Evolutionary conservation across 176 grass and related monocot genomes (phyloP).

Genomic region (Dactylis glomerata): DNA sequence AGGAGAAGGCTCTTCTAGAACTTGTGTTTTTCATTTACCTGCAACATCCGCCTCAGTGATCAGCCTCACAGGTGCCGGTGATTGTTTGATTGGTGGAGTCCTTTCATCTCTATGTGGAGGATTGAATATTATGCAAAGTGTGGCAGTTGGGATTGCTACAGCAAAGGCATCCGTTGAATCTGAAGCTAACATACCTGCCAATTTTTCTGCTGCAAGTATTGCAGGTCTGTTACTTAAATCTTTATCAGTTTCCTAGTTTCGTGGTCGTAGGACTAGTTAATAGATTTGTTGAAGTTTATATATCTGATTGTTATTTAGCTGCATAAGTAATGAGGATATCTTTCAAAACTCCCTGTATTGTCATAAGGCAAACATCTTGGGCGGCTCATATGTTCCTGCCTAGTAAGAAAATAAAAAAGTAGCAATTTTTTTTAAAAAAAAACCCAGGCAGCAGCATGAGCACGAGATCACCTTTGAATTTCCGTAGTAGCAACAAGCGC

Average conservation of each 20-base stretch:
- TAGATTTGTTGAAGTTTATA: neutral
- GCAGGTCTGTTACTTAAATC: slow-evolving; percentile 45
- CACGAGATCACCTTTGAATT: no score
- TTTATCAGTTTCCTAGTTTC: neutral
- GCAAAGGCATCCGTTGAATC: slow-evolving; percentile 85
- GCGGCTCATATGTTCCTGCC: no score
- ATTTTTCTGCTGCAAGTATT: slow-evolving; percentile 44
- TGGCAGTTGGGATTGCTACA: slow-evolving; percentile 65
- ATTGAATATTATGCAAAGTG: slow-evolving; percentile 64
- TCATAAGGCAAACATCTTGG: neutral
- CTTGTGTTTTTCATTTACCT: slow-evolving; percentile 73
- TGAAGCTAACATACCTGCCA: slow-evolving; percentile 68
- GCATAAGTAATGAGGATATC: neutral
- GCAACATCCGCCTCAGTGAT: slow-evolving; percentile 63
- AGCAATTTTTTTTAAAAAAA: no score
- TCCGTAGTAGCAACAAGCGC: neutral
- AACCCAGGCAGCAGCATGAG: no score
- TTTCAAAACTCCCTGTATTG: neutral
- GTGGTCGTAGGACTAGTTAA: neutral
- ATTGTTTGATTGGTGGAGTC: slow-evolving; percentile 86
- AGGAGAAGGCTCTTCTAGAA: slow-evolving; percentile 42
- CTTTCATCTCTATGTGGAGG: slow-evolving; percentile 68
- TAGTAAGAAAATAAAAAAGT: no score
- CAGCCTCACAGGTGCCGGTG: slow-evolving; percentile 79
- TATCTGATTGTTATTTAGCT: neutral